Evolutionary conservation across 108 stramenopile species (phyloP), one percentile per base, ranked within the genome.

Genomic region (Heterococcus sp.): DNA sequence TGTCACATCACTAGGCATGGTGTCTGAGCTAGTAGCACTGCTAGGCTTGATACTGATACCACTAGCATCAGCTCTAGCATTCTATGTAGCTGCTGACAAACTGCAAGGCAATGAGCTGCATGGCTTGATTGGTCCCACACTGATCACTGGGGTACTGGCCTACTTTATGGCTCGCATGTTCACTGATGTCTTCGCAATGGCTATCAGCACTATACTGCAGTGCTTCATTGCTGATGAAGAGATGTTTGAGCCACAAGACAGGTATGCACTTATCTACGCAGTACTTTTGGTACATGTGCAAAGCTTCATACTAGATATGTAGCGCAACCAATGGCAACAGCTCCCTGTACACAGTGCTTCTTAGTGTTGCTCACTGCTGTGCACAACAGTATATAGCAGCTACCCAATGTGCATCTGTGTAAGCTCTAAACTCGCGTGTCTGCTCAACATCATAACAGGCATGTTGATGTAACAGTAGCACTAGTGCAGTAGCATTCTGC

Each of bases 151-250:
- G 66, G 37, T 78, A 0, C 11, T 74, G 11, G 69, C 84, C n/a
- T 73, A 38, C 39, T 73, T 85, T 66, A 46, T 73, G 0, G 84
- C 76, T 2, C 71, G 28, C 66, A 85, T 85, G 84, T 85, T 85
- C 82, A 69, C 40, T 0, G 73, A 76, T 36, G 86, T 88, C 32
- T 87, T 78, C 35, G 83, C 83, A 35, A 89, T 89, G 88, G 87
- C 87, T 5, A 88, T 89, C 29, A 38, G 65, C 4, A 88, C 88
- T 3, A 83, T 88, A 38, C 66, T 89, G 29, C 86, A 87, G 82
- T 87, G 87, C 71, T 89, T 86, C 73, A 67, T 86, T 35, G 88
- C 88, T 27, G 88, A 89, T 68, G 88, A 89, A 72, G 88, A 89
- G 66, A 88, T 89, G 85, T 89, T 86, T 69, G 75, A 75, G 27